Evolutionary conservation across 129 eudicot genomes (phyloP).

Genomic region (Tanacetum coccineum): DNA sequence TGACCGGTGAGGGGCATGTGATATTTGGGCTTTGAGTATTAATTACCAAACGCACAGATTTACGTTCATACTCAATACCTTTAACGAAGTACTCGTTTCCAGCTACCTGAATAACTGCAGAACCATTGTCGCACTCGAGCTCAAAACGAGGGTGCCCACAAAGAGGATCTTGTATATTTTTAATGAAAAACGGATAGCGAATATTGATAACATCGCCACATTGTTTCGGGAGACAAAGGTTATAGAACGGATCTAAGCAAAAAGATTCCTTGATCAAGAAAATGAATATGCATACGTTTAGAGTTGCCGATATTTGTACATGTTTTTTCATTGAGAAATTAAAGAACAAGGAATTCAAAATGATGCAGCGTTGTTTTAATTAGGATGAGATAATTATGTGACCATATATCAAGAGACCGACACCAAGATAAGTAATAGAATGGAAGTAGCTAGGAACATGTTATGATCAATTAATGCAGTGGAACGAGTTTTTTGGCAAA

Average conservation of each 20-base stretch:
- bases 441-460: too few species aligned
- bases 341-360: not conserved
- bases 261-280: conserved; percentile 5
- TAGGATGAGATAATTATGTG: too few species aligned
- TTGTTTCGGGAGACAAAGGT: conserved; percentile 31
- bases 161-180: conserved; percentile 22
- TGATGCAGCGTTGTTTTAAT: too few species aligned
- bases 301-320: not conserved
- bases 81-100: conserved; percentile 26
- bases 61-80: conserved; percentile 14
- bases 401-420: too few species aligned
- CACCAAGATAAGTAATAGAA: too few species aligned
- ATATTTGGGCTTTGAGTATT: not conserved
- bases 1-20: conserved; percentile 1
- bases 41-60: conserved; percentile 6
- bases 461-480: too few species aligned
- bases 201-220: conserved; percentile 38
- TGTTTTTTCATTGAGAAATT: not conserved
- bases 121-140: conserved; percentile 31
- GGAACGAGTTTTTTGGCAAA: too few species aligned
- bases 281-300: not conserved
- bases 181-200: conserved; percentile 43
- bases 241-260: conserved; percentile 23
- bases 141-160: conserved; percentile 54
- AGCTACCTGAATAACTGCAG: conserved; percentile 16